phyloP scores from a whole-genome alignment of 192 early-diverging fungal species.

The Phycomyces blakesleeanus region DNA sequence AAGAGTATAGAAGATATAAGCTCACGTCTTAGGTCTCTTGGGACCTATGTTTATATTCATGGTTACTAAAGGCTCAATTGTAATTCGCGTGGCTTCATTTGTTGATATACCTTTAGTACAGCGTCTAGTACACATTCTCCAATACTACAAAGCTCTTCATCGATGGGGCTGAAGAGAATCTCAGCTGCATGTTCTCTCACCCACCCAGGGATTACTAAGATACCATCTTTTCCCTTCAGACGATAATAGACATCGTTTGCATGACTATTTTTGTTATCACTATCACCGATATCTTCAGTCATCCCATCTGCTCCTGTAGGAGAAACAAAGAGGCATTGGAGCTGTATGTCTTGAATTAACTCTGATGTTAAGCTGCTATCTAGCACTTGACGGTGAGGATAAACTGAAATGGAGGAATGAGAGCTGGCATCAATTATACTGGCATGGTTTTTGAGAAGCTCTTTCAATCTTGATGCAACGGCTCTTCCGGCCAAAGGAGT shows the following conservation, averaged over 20 bases:
- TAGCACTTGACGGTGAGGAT: constrained; percentile 35
- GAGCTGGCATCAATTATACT: constrained; percentile 38
- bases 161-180: constrained; percentile 64
- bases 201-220: constrained; percentile 78
- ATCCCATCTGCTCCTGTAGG: constrained; percentile 30
- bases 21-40: no score
- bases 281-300: constrained; percentile 24
- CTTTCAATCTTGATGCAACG: constrained; percentile 52
- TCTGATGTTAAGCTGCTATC: constrained; percentile 44
- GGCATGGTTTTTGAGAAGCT: constrained; percentile 53
- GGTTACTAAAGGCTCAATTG: constrained; percentile 53
- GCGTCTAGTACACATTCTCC: constrained; percentile 49
- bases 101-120: constrained; percentile 56
- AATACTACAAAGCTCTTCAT: constrained; percentile 56
- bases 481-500: constrained; percentile 64
- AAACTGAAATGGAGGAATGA: constrained; percentile 33
- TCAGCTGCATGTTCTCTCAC: constrained; percentile 77
- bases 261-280: constrained; percentile 40
- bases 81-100: no score
- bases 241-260: constrained; percentile 48
- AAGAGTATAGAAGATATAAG: constrained; percentile 65
- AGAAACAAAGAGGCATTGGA: constrained; percentile 57
- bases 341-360: constrained; percentile 64
- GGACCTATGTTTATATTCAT: constrained; percentile 21
- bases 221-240: constrained; percentile 34